Percentiles rank a stretch among this genome's conserved stretches.
phyloP scores from a whole-genome alignment of 2,329 filamentous ascomycete genomes.

The Ophiocordyceps robertsii region DNA sequence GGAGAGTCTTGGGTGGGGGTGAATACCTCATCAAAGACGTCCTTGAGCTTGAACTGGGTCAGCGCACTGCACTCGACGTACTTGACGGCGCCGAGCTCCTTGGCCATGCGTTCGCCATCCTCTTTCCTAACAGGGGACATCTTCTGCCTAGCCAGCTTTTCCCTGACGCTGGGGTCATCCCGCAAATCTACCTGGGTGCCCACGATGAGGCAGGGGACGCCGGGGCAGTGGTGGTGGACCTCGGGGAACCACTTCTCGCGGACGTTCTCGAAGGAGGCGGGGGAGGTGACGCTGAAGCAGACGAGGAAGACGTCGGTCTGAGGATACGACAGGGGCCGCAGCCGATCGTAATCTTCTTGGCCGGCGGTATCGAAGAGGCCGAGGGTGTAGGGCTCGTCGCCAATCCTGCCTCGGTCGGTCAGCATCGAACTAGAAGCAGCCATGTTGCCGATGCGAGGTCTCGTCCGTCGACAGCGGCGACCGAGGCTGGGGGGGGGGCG shows the following conservation, averaged over 20 bases:
- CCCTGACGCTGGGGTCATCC: slow-evolving; percentile 73
- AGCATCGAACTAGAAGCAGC: slow-evolving; percentile 1
- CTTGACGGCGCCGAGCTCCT: slow-evolving; percentile 93
- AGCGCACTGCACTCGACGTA: slow-evolving; percentile 98
- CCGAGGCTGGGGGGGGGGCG: background rate
- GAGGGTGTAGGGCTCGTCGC: slow-evolving; percentile 94
- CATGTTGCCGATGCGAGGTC: too few relatives aligned
- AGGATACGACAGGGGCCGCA: slow-evolving; percentile 91
- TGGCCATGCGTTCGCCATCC: slow-evolving; percentile 91
- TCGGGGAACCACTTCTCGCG: slow-evolving; percentile 98
- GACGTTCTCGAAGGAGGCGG: slow-evolving; percentile 97
- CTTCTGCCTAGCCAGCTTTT: slow-evolving; percentile 91
- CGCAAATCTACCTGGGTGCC: slow-evolving; percentile 95
- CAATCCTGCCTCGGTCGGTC: slow-evolving; percentile 56
- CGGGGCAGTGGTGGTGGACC: slow-evolving; percentile 96
- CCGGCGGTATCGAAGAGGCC: slow-evolving; percentile 97
- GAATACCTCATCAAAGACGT: slow-evolving; percentile 94
- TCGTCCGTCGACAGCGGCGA: background rate
- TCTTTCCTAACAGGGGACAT: slow-evolving; percentile 87
- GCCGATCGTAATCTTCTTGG: slow-evolving; percentile 97
- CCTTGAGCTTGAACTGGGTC: slow-evolving; percentile 97
- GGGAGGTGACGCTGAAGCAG: slow-evolving; percentile 96
- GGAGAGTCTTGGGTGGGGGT: background rate
- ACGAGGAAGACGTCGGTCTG: slow-evolving; percentile 98
- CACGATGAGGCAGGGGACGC: slow-evolving; percentile 93